Base-by-base conservation (phyloP, 1,139 yeast species). In the Pichia sp. region DNA sequence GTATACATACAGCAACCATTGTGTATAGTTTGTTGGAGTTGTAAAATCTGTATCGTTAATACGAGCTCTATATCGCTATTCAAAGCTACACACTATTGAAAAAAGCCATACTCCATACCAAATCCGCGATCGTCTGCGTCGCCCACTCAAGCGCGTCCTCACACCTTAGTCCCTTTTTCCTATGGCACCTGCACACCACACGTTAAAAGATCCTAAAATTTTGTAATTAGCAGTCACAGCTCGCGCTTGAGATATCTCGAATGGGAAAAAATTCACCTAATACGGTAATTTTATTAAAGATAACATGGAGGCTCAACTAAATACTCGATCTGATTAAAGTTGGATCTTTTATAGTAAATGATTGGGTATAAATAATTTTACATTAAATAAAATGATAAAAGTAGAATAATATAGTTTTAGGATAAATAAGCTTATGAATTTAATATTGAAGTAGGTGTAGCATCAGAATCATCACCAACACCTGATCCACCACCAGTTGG, bases 1-100 rank as follows among this genome's bases (percentile, higher is more conserved):
- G 12, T 9, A 26, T 26, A 47, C 50, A 42, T 47, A 47, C 50
- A 36, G 51, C 51, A 47, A 47, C 51, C 51, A 47, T 47, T 36
- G 33, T 45, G 46, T 43, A 26, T 45, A 38, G 38, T 45, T 36
- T 38, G 44, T 35, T 42, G 40, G 32, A 25, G 35, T 36, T 36
- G 32, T 30, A 30, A 30, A 30, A 30, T 26, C 30, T 26, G 18
- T 14, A 9, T 5, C 18, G 14, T 7, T 14, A 26, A 5, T 14
- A 5, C 10, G 6, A 9, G 7, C 30, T 6, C 14, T 9, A 7
- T 17, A 8, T 17, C 15, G 18, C 15, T 6, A 7, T 26, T 26
- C 30, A 26, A 26, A 14, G 14, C 17, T 26, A 26, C 18, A 4
- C 14, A 10, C 30, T 14, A 14, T 18, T 26, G 30, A 26, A 26